Conservation (phyloP, 345 rosid genomes). For the Bruguiera parviflora region DNA sequence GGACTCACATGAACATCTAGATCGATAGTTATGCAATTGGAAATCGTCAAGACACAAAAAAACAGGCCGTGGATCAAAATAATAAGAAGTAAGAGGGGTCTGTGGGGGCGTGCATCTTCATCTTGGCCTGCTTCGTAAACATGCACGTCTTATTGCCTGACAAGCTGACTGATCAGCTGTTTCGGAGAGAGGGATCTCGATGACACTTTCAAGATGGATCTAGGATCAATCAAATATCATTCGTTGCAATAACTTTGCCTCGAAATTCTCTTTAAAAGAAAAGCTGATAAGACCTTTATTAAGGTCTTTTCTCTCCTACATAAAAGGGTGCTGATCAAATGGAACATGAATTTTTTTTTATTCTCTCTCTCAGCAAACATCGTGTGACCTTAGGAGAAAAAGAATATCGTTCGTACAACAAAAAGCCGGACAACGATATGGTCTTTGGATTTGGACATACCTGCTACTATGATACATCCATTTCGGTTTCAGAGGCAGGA, state of each 20-base stretch:
- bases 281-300: conserved; percentile 16
- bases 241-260: conserved; percentile 18
- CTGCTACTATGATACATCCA: conserved; percentile 26
- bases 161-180: neutral
- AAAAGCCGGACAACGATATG: conserved; percentile 20
- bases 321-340: conserved; percentile 18
- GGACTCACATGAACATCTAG: too few species aligned
- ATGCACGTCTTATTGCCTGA: too few species aligned
- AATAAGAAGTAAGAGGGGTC: too few species aligned
- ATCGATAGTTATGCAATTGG: too few species aligned
- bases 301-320: conserved; percentile 3
- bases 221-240: neutral
- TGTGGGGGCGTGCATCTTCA: neutral
- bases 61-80: too few species aligned
- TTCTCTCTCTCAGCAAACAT: conserved; percentile 22
- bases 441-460: conserved; percentile 25
- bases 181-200: neutral
- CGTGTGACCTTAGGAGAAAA: conserved; percentile 19
- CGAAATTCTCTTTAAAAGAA: conserved; percentile 34
- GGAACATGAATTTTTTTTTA: conserved; percentile 22
- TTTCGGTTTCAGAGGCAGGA: conserved; percentile 29
- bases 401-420: conserved; percentile 13
- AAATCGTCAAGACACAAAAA: too few species aligned
- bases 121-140: too few species aligned
- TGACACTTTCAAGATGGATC: conserved; percentile 13